Conservation (phyloP, 1,139 yeast genomes). For the Scheffersomyces illinoinensis region DNA sequence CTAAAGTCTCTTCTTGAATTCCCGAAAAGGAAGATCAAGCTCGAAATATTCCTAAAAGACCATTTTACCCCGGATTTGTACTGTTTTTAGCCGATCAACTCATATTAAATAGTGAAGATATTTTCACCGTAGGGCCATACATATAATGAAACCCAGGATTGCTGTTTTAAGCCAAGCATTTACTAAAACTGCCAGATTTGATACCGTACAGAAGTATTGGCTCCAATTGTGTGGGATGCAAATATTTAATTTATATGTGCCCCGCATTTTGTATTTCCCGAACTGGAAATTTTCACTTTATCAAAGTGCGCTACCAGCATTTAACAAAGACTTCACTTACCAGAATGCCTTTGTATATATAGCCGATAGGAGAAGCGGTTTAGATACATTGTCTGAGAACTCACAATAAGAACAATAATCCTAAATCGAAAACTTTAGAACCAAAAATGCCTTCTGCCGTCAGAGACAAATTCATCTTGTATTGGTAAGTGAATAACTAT, state of each 20-base stretch:
- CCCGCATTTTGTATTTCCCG: neutral
- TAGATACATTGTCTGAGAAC: neutral
- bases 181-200: neutral
- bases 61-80: neutral
- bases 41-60: neutral
- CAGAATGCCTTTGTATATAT: neutral
- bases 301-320: neutral
- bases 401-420: neutral
- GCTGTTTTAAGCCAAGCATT: neutral
- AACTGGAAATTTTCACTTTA: neutral
- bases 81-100: neutral
- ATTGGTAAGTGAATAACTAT: slow-evolving; percentile 25
- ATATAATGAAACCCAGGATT: neutral
- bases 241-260: neutral
- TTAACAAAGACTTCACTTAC: neutral
- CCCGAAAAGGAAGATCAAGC: neutral
- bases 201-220: too few species aligned
- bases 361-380: neutral
- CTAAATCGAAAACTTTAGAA: neutral
- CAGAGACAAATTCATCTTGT: slow-evolving; percentile 27
- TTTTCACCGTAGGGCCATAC: neutral
- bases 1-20: too few species aligned
- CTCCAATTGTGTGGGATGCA: neutral
- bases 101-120: too few species aligned
- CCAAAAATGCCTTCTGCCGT: neutral